Base-by-base conservation (phyloP, 805 yeast species). In the Blastobotrys peoriensis region DNA sequence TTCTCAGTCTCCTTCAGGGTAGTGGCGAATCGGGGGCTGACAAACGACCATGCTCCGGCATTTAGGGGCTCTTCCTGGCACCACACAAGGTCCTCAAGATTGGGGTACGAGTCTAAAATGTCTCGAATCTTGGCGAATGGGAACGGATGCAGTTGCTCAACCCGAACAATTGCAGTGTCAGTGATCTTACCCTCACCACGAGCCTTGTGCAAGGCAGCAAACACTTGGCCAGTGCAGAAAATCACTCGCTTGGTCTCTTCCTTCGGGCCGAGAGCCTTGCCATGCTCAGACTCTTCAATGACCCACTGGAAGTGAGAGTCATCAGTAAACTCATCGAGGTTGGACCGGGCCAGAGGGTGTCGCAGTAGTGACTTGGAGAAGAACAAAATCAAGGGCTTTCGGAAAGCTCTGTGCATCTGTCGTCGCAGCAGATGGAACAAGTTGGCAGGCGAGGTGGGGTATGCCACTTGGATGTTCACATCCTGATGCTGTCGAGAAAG, bases 51-150 rank as follows among this genome's bases (percentile, higher is more conserved):
- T 38, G 86, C 72, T 68, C 98, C 98, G 81, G 91, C 91, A 74
- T 93, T 93, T 70, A 93, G 75, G 59, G 98, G 98, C 76, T 93
- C 99, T 72, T 93, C 99, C 74, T 93, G 98, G 70, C 94, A 84
- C 91, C 89, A 93, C 39, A 89, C 94, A 55, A 93, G 71, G 65
- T 93, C 98, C 66, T 84, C 81, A 51, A 83, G 64, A 65, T 79
- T 80, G 60, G 94, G 87, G 74, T 83, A 93, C 39, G 79, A 65
- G 69, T 84, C 73, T 58, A 93, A 70, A 21, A 86, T 71, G 56
- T 91, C 97, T 63, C 86, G 83, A 59, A 93, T 70, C 73, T 86
- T 96, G 45, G 93, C 89, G 70, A 73, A 93, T 69, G 98, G 98
- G 97, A 93, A 93, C 68, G 99, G 99, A 64, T 93, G 97, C 61